phyloP scores from a whole-genome alignment of 2,329 filamentous ascomycete species.

The Cercospora janseana region DNA sequence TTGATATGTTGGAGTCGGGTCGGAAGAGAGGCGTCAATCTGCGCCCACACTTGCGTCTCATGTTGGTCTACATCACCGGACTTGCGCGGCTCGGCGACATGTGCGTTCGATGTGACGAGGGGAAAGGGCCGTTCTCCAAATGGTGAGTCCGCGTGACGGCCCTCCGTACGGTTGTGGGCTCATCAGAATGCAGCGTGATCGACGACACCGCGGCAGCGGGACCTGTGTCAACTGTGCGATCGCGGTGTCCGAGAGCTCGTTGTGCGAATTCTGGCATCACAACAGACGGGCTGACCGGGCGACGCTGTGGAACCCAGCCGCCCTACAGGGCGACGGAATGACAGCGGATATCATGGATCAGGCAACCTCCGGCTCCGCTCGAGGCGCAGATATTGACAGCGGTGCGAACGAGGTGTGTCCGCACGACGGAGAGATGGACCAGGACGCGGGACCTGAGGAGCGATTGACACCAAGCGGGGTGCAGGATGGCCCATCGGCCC shows the following conservation, averaged over 20 bases:
- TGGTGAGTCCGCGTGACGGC: background rate
- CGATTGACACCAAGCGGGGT: background rate
- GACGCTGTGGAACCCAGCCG: background rate
- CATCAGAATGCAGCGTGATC: background rate
- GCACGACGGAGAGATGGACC: too few species aligned
- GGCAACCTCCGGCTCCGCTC: too few species aligned
- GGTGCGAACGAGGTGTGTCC: too few species aligned
- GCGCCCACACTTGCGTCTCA: background rate
- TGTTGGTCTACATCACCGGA: background rate
- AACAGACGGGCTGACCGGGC: background rate
- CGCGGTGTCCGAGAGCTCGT: background rate
- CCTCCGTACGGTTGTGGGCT: background rate
- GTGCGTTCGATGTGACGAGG: conserved; percentile 4
- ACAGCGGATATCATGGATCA: background rate
- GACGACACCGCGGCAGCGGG: background rate
- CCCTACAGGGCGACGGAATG: background rate
- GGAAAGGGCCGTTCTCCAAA: conserved; percentile 1
- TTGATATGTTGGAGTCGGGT: background rate
- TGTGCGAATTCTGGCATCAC: conserved; percentile 5
- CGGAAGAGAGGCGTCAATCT: background rate
- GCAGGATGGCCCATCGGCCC: background rate
- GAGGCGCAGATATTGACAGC: too few species aligned
- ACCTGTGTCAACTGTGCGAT: conserved; percentile 6
- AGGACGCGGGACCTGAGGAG: background rate
- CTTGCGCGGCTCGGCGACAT: background rate